Conservation (phyloP, 2,329 filamentous ascomycete genomes). For the Talaromyces islandicus region DNA sequence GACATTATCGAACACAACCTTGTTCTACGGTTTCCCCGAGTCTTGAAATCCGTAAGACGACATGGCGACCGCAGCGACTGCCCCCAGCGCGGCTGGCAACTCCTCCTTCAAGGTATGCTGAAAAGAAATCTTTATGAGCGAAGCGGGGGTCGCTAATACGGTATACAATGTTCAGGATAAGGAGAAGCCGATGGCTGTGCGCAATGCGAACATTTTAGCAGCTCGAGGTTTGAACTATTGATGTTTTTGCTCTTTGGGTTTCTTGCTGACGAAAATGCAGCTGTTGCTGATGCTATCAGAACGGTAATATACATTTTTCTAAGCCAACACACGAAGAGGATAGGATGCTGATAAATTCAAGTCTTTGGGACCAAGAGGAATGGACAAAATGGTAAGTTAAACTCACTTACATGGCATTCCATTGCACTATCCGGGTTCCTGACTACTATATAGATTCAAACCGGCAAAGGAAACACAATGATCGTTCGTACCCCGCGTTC, state of each 20-base stretch:
- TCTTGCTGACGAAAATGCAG: constrained; percentile 44
- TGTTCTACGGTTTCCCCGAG: constrained; percentile 17
- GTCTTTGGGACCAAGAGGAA: constrained; percentile 90
- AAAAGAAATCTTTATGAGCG: constrained; percentile 17
- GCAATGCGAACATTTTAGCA: constrained; percentile 93
- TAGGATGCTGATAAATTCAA: constrained; percentile 38
- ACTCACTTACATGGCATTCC: neutral
- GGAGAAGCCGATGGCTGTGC: constrained; percentile 97
- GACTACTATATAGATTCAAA: constrained; percentile 63
- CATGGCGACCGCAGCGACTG: constrained; percentile 46
- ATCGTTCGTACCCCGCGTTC: constrained; percentile 51
- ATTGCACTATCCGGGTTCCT: constrained; percentile 5
- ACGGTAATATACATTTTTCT: constrained; percentile 48
- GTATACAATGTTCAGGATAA: constrained; percentile 54
- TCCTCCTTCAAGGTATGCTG: constrained; percentile 58
- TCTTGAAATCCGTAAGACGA: constrained; percentile 26
- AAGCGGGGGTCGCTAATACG: constrained; percentile 35
- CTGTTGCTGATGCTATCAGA: constrained; percentile 94
- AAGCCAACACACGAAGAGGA: neutral
- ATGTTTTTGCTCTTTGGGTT: neutral
- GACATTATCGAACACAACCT: constrained; percentile 1
- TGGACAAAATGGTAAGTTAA: constrained; percentile 81
- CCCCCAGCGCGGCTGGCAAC: constrained; percentile 50
- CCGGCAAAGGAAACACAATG: constrained; percentile 91
- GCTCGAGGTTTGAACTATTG: constrained; percentile 65